phyloP scores from a whole-genome alignment of 352 stramenopile genomes.

The Globisporangium acanthophoron region DNA sequence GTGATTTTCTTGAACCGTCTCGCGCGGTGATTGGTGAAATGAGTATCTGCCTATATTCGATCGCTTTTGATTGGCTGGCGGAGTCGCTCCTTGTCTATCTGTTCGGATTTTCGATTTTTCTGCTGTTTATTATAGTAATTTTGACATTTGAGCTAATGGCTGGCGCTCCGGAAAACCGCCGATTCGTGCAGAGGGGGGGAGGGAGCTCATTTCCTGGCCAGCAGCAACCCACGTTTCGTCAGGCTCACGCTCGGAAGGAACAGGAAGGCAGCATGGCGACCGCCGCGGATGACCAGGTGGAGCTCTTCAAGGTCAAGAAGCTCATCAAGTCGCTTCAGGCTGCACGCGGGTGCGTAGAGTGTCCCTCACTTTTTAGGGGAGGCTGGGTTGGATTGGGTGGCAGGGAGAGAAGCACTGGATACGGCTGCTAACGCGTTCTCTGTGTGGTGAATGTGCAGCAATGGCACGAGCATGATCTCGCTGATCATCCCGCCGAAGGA shows the following conservation, averaged over 20 bases:
- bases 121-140: slow-evolving; percentile 1
- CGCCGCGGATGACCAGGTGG: slow-evolving; percentile 91
- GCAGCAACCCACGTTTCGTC: no score
- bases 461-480: slow-evolving; percentile 99
- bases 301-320: slow-evolving; percentile 99
- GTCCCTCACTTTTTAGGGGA: no score
- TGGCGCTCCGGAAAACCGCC: background rate
- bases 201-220: background rate
- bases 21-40: background rate
- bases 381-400: background rate
- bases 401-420: background rate
- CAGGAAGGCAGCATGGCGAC: slow-evolving; percentile 14
- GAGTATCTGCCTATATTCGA: background rate
- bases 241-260: background rate
- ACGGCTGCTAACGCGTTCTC: background rate
- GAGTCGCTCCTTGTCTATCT: background rate
- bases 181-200: background rate
- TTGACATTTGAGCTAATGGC: no score
- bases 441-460: slow-evolving; percentile 47
- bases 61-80: background rate
- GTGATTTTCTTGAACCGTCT: background rate
- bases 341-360: slow-evolving; percentile 53
- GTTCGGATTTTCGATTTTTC: background rate
- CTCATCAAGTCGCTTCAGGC: slow-evolving; percentile 98
- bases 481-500: slow-evolving; percentile 98